Conservation (phyloP, 371 early-diverging fungal species). For the Basidiobolus meristosporus region DNA sequence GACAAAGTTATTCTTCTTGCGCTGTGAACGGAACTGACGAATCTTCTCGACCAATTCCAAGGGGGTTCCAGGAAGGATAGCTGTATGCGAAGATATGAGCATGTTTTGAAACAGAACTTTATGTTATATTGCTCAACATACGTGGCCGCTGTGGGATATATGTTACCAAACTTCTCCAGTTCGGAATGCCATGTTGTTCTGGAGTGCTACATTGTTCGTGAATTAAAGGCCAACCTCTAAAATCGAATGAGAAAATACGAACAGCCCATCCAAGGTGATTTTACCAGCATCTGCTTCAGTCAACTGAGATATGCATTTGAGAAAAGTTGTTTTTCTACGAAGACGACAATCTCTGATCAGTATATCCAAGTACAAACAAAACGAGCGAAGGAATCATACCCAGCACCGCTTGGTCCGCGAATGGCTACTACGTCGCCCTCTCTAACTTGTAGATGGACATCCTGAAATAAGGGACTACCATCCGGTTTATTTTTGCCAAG, state of each 20-base stretch:
- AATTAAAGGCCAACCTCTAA: background rate
- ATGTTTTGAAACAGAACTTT: background rate
- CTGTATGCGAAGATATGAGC: conserved; percentile 1
- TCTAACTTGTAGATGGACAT: conserved; percentile 28
- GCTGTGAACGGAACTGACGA: conserved; percentile 29
- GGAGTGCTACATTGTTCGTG: conserved; percentile 12
- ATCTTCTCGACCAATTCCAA: conserved; percentile 39
- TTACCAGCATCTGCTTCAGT: conserved; percentile 37
- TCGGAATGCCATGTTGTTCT: conserved; percentile 35
- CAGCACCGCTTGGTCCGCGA: conserved; percentile 55
- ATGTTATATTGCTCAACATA: background rate
- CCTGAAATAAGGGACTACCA: conserved; percentile 35
- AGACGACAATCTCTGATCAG: background rate
- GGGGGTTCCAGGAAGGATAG: conserved; percentile 54
- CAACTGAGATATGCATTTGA: conserved; percentile 66
- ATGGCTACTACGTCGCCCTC: conserved; percentile 34
- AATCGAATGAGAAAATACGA: background rate
- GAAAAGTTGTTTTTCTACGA: conserved; percentile 63
- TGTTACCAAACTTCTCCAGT: conserved; percentile 59
- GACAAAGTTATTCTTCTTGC: too few species aligned
- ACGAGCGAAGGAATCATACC: conserved; percentile 26
- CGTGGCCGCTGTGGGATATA: conserved; percentile 73
- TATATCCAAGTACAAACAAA: background rate
- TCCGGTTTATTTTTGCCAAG: too few species aligned
- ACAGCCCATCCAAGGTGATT: conserved; percentile 28